Conservation (phyloP, 352 stramenopile species). For the Hyaloperonospora arabidopsidis region DNA sequence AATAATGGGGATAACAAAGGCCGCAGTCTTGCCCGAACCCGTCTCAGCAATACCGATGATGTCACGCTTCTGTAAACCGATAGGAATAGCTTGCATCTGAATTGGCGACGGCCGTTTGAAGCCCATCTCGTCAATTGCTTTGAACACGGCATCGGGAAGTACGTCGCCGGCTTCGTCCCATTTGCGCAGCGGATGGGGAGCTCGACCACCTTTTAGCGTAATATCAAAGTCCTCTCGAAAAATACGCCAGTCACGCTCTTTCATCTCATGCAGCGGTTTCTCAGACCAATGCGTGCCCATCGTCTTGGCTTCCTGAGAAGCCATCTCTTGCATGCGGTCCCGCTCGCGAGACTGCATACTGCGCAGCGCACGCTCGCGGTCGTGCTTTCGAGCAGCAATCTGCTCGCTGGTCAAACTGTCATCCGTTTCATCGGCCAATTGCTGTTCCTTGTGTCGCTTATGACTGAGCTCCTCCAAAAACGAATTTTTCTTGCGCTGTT, state of each 20-base stretch:
- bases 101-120: constrained; percentile 97
- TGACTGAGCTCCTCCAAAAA: constrained; percentile 83
- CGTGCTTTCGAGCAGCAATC: constrained; percentile 50
- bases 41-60: constrained; percentile 99
- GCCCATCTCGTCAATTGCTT: constrained; percentile 87
- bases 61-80: constrained; percentile 93
- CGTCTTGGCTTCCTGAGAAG: constrained; percentile 51
- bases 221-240: constrained; percentile 99
- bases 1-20: constrained; percentile 97
- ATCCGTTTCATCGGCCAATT: constrained; percentile 54
- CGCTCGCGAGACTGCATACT: constrained; percentile 68
- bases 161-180: constrained; percentile 68
- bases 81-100: constrained; percentile 96
- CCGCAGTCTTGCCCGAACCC: constrained; percentile 97
- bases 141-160: constrained; percentile 69
- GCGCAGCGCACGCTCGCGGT: constrained; percentile 58
- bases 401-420: constrained; percentile 53
- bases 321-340: constrained; percentile 58
- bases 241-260: constrained; percentile 97
- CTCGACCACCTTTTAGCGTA: constrained; percentile 81
- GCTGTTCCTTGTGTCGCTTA: constrained; percentile 81
- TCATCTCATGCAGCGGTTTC: constrained; percentile 92
- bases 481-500: constrained; percentile 88
- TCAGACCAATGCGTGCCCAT: constrained; percentile 90
- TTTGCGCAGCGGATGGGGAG: constrained; percentile 91